Evolutionary conservation across 768 basidiomycete species (phyloP), one percentile per base, ranked within the genome.

Genomic region (Suillus subaureus): DNA sequence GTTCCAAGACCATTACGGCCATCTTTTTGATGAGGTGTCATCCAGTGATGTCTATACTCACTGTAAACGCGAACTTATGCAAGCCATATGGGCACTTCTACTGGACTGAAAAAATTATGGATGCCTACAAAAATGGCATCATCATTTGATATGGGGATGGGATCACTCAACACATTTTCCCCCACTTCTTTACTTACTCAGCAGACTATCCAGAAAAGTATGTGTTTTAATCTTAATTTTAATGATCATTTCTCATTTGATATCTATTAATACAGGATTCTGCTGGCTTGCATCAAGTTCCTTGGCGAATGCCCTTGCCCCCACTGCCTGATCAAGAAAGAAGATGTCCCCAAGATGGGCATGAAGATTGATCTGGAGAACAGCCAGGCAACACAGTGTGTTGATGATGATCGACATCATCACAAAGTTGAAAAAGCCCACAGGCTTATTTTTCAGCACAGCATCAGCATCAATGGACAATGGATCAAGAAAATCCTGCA

Each of bases 201-300:
- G 69, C 70, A 3, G 73, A 74, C 56, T 74, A 74, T 43, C 70
- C 71, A 3, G 73, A 72, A 61, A 73, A 73, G 73, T 74, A 45
- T 3, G 23, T 45, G 6, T 51, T 15, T 51, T 16, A 3, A 16
- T 51, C 0, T 13, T 45, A 16, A 16, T 4, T 45, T 3, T n/a
- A 0, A 11, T 45, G 9, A n/a, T 37, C 3, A 15, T 45, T 8
- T 62, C 37, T 55, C 0, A 35, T 15, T 3, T 12, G 4, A 15
- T 0, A 1, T 31, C 15, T 43, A 52, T 28, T 15, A 12, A 6
- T 55, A 35, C 56, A 72, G 74, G 57, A 65, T 72, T 2, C 65
- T 75, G 0, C 40, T 75, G 0, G 68, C 71, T 1, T 69, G 68
- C 1, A 70, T 75, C 51, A 70, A 68, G 12, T 67, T n/a, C n/a